Conservation (phyloP, 2,329 filamentous ascomycete genomes). For the Mariannaea sp. region DNA sequence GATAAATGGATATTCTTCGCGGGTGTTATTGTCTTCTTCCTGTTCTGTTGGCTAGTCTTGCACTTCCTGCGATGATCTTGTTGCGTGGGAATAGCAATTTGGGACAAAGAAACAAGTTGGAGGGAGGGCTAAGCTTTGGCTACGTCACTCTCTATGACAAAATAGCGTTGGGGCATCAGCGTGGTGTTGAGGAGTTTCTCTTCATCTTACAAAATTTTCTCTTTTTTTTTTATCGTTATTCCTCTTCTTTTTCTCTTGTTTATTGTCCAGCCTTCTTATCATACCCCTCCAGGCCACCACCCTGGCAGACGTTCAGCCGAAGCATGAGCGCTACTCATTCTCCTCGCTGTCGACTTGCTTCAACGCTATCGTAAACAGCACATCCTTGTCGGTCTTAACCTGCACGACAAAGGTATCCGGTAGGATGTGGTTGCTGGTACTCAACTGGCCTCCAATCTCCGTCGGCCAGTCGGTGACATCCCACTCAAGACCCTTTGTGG, state of each 20-base stretch:
- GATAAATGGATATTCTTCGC: conserved; percentile 98
- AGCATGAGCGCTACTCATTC: conserved; percentile 28
- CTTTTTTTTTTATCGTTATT: conserved; percentile 19
- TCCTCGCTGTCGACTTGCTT: conserved; percentile 44
- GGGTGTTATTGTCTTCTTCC: conserved; percentile 83
- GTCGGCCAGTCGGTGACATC: conserved; percentile 84
- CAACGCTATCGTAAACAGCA: conserved; percentile 77
- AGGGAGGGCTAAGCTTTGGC: conserved; percentile 1
- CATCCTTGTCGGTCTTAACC: conserved; percentile 65
- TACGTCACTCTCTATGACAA: conserved; percentile 24
- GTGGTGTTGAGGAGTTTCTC: conserved; percentile 36
- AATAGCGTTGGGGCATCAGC: conserved; percentile 32
- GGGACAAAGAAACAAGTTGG: not conserved
- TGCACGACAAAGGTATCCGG: conserved; percentile 63
- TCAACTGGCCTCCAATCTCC: conserved; percentile 72
- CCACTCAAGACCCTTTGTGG: conserved; percentile 84
- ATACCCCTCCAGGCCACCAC: too few species aligned
- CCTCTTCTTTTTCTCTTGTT: conserved; percentile 21
- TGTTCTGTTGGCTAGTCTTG: conserved; percentile 90
- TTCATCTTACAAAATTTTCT: conserved; percentile 25
- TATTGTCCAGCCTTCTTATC: conserved; percentile 21
- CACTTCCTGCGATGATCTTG: conserved; percentile 68
- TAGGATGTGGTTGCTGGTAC: conserved; percentile 79
- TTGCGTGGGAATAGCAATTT: not conserved
- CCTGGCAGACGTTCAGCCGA: not conserved